Conservation (phyloP, 305 asterid genomes). For the Solanum chacoense region DNA sequence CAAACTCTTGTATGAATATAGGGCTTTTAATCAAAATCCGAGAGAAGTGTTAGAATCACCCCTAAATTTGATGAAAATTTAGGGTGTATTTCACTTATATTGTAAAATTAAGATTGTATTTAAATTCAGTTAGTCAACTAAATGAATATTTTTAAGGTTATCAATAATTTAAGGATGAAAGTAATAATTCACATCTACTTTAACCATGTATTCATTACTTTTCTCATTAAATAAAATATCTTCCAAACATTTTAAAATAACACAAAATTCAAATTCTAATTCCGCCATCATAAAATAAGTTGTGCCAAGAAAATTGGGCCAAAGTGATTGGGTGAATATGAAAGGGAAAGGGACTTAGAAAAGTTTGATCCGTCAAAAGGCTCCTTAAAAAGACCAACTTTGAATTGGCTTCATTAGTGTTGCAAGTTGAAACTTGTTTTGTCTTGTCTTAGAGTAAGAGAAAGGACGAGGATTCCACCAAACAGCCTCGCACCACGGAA, state of each 20-base stretch:
- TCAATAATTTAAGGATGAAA: no score
- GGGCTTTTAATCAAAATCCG: no score
- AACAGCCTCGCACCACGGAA: background rate
- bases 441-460: background rate
- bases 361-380: background rate
- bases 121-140: background rate
- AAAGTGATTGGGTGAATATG: background rate
- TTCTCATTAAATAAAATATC: no score
- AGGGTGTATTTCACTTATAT: no score
- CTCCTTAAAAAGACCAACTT: background rate
- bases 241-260: background rate
- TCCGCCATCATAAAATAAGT: background rate
- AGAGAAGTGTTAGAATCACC: background rate
- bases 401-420: background rate
- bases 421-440: background rate
- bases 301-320: background rate
- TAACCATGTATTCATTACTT: background rate
- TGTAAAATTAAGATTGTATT: no score
- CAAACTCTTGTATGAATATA: no score
- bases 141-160: no score
- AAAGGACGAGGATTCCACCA: background rate
- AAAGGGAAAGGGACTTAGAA: background rate
- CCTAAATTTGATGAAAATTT: background rate
- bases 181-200: no score
- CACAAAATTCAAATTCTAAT: background rate